phyloP scores from a whole-genome alignment of 1,139 yeast species.

The Hyphopichia khmerensis region DNA sequence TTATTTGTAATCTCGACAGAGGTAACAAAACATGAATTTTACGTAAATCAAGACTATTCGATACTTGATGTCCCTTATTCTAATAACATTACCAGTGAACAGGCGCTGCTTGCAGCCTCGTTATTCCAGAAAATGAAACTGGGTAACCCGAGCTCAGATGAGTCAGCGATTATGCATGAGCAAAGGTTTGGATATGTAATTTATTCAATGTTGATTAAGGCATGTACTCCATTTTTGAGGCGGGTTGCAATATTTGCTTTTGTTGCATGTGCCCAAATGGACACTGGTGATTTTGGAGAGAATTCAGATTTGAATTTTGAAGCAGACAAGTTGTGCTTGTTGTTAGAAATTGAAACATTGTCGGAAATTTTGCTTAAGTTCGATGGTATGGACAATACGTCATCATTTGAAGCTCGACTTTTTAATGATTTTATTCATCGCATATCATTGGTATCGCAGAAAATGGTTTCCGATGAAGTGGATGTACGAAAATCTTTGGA shows the following conservation, averaged over 20 bases:
- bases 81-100: conserved; percentile 19
- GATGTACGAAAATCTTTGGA: conserved; percentile 35
- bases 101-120: conserved; percentile 13
- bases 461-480: conserved; percentile 8
- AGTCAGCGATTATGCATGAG: conserved; percentile 12
- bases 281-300: conserved; percentile 25
- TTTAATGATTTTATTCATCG: conserved; percentile 20
- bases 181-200: conserved; percentile 36
- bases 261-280: conserved; percentile 56
- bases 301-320: conserved; percentile 39
- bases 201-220: conserved; percentile 55
- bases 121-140: conserved; percentile 15
- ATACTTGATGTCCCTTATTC: conserved; percentile 36
- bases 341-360: conserved; percentile 51
- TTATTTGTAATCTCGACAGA: conserved; percentile 24
- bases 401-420: conserved; percentile 1
- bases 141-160: conserved; percentile 8
- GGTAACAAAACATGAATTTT: conserved; percentile 22
- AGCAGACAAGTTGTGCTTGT: conserved; percentile 55
- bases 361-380: conserved; percentile 9
- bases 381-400: conserved; percentile 16
- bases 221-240: conserved; percentile 67
- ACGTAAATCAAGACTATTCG: conserved; percentile 19
- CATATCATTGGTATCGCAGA: conserved; percentile 2
- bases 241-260: conserved; percentile 60